These are phyloP conservation scores for Gossypium anomalum DNA, from an alignment of 345 rosid species.

Conservation along the genomic window DNA sequence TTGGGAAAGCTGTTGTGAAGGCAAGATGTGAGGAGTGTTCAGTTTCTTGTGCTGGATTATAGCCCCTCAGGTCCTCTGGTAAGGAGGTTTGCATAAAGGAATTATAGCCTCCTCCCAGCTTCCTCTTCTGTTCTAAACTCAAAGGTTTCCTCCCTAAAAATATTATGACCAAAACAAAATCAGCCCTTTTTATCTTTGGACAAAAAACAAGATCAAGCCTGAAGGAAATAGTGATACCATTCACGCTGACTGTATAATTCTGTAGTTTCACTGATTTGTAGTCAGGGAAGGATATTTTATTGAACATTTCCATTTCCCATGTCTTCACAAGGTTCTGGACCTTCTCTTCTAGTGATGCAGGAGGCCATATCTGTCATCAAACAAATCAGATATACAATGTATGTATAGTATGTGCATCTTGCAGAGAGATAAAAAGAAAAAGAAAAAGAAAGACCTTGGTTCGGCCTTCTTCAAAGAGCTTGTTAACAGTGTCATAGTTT, in stretches of 20 bases:
- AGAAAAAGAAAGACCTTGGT: constrained; percentile 32
- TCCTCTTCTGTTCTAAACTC: constrained; percentile 33
- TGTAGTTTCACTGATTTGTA: constrained; percentile 32
- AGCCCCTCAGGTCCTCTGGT: constrained; percentile 38
- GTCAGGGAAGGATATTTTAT: constrained; percentile 37
- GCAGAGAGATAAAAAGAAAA: too few species aligned
- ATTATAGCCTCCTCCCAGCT: constrained; percentile 62
- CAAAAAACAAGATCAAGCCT: not conserved
- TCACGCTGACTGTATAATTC: constrained; percentile 37
- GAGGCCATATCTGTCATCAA: constrained; percentile 44
- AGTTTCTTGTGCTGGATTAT: constrained; percentile 35
- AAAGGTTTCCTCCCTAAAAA: constrained; percentile 41
- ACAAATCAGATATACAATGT: not conserved
- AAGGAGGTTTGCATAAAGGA: constrained; percentile 46
- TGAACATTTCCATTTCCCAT: constrained; percentile 66
- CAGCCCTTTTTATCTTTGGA: not conserved
- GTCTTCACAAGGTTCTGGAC: constrained; percentile 65
- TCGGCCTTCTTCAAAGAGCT: constrained; percentile 60
- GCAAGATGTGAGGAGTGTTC: constrained; percentile 33
- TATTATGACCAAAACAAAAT: not conserved
- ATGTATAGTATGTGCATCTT: not conserved
- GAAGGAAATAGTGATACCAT: constrained; percentile 35
- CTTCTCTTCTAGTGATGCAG: constrained; percentile 55
- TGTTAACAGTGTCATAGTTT: constrained; percentile 48
- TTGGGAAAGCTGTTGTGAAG: constrained; percentile 50